Base-by-base conservation (phyloP, 768 basidiomycete species). In the Naganishia friedmannii region DNA sequence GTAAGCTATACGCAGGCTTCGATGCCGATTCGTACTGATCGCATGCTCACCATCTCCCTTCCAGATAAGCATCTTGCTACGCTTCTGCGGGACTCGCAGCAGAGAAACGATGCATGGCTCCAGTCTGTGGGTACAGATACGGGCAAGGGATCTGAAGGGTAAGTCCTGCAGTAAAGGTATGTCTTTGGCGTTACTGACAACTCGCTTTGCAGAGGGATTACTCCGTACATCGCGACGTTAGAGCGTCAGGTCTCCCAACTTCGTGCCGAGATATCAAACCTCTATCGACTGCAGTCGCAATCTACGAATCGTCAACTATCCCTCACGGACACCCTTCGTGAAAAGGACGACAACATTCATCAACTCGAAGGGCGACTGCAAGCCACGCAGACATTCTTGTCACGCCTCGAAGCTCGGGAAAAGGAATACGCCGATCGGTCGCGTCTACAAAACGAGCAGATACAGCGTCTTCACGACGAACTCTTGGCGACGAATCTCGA, bases 271-370 rank as follows among this genome's bases (percentile, higher is more conserved):
- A 85, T 97, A 60, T 92, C 94, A 2, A 91, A 90, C 10, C 88
- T 95, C 0, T 99, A 98, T 84, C 94, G 95, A 81, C 91, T 92
- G 0, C 94, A 98, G 69, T 76, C 79, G 0, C 74, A 77, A 73
- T 91, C 92, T 4, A 92, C 95, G 82, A 95, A 96, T 80, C 91
- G 93, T 0, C 94, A 96, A 79, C 85, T 99, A 17, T 86, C 90
- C 3, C 92, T 99, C 89, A 94, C 92, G 71, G 96, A 99, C 81
- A 92, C 92, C 0, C 85, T 98, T 9, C 88, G 93, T 60, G 93
- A 94, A 80, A 90, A 93, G 81, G 94, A 97, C 77, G 94, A 97
- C 73, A 79, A 89, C 39, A 87, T 90, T 4, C 86, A 93, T 70
- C 85, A 90, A 48, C 89, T 94, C 71, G 85, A 89, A 1, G 93